These are phyloP conservation scores for Coprinopsis strossmayeri DNA, from an alignment of 768 basidiomycete species.

Conservation along the genomic window DNA sequence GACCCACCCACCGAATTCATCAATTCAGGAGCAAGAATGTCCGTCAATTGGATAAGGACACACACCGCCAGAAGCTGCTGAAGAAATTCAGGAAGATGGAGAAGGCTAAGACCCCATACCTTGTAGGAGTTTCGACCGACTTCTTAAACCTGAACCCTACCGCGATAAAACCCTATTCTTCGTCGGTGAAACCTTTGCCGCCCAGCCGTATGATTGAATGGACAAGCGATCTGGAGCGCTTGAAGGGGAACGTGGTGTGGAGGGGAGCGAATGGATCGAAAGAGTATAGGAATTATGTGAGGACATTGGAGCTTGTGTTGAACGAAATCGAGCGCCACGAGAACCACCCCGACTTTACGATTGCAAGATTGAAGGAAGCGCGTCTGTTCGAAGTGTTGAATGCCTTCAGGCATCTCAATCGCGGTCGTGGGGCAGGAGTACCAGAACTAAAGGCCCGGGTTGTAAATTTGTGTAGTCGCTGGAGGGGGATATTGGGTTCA, in stretches of 20 bases:
- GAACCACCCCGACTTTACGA: conserved; percentile 14
- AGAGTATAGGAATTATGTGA: neutral
- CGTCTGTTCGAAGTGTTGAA: conserved; percentile 12
- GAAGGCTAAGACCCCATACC: no score
- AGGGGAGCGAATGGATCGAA: neutral
- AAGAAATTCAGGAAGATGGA: no score
- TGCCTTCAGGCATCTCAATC: conserved; percentile 10
- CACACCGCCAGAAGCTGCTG: no score
- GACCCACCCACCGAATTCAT: no score
- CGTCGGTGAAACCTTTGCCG: neutral
- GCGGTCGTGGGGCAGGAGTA: conserved; percentile 9
- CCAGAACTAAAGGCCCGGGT: conserved; percentile 2
- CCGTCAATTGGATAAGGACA: no score
- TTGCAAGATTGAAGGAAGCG: conserved; percentile 14
- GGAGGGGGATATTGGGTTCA: conserved; percentile 6
- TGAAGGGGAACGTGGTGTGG: neutral
- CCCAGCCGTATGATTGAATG: neutral
- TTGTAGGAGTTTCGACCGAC: no score
- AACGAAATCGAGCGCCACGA: conserved; percentile 4
- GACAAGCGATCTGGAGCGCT: neutral
- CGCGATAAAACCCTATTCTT: no score
- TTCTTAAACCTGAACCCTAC: no score
- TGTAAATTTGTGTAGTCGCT: neutral
- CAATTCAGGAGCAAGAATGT: no score
- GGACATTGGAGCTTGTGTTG: conserved; percentile 4